A percentile compares a stretch with the other conserved stretches of the same genome.
phyloP scores from a whole-genome alignment of 108 stramenopile species.

The Ochromonas danica region DNA sequence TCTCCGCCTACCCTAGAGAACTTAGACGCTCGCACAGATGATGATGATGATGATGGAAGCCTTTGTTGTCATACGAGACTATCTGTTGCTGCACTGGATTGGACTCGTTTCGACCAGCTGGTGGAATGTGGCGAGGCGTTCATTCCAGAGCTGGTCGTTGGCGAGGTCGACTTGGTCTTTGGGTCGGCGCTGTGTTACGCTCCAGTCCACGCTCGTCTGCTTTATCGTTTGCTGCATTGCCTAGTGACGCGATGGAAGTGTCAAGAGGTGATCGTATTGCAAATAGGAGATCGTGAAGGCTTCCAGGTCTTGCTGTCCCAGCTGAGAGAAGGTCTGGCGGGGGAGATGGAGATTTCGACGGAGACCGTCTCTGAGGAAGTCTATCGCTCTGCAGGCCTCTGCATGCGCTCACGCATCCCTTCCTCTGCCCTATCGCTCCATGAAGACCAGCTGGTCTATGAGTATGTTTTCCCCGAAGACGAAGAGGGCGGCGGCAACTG shows the following conservation, averaged over 20 bases:
- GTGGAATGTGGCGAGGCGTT: no score
- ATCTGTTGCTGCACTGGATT: no score
- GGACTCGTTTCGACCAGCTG: no score
- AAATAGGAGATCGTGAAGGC: conserved; percentile 15
- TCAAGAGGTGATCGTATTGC: conserved; percentile 15
- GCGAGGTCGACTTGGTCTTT: conserved; percentile 9
- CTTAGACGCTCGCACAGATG: no score
- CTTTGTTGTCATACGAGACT: no score
- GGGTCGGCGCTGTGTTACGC: conserved; percentile 12
- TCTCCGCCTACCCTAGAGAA: no score
- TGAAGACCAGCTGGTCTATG: conserved; percentile 14
- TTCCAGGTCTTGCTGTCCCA: conserved; percentile 13
- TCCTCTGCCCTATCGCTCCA: conserved; percentile 13
- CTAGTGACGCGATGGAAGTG: conserved; percentile 13
- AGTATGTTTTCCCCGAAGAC: conserved; percentile 15
- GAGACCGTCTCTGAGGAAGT: conserved; percentile 13
- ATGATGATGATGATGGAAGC: no score
- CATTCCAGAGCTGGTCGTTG: no score
- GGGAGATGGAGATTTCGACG: conserved; percentile 13
- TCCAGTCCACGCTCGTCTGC: conserved; percentile 12
- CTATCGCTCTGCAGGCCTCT: conserved; percentile 13
- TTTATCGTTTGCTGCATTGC: conserved; percentile 15
- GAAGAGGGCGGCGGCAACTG: conserved; percentile 12
- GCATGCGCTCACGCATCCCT: conserved; percentile 12
- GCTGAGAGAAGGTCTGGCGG: conserved; percentile 12